These are phyloP conservation scores for Logfia minima DNA, from an alignment of 129 eudicot genomes.

Conservation along the genomic window DNA sequence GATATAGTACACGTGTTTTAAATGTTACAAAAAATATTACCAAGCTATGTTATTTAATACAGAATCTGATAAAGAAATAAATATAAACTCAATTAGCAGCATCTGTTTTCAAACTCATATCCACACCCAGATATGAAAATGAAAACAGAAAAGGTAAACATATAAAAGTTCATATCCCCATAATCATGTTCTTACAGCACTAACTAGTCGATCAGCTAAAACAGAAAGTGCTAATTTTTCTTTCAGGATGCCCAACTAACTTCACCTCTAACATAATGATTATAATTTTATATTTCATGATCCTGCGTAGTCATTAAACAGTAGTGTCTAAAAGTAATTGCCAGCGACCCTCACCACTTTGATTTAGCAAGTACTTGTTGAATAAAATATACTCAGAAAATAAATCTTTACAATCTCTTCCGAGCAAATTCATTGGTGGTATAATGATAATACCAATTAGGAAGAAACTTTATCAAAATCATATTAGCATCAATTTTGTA, in stretches of 20 bases:
- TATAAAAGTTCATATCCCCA: background rate
- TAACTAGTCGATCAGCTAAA: background rate
- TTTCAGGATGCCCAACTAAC: background rate
- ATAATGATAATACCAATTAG: background rate
- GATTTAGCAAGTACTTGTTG: background rate
- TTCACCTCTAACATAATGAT: constrained; percentile 5
- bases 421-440: background rate
- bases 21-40: background rate
- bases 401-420: background rate
- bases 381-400: background rate
- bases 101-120: background rate
- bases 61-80: background rate
- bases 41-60: background rate
- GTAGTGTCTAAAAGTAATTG: constrained; percentile 4
- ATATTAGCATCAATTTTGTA: background rate
- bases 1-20: background rate
- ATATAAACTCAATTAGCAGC: constrained; percentile 4
- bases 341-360: constrained; percentile 2
- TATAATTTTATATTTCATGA: constrained; percentile 3
- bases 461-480: background rate
- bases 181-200: background rate
- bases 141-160: background rate
- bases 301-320: background rate
- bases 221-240: background rate
- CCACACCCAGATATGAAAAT: background rate